phyloP scores from a whole-genome alignment of 1,284 basidiomycete genomes.

The Ceratobasidium sp. region DNA sequence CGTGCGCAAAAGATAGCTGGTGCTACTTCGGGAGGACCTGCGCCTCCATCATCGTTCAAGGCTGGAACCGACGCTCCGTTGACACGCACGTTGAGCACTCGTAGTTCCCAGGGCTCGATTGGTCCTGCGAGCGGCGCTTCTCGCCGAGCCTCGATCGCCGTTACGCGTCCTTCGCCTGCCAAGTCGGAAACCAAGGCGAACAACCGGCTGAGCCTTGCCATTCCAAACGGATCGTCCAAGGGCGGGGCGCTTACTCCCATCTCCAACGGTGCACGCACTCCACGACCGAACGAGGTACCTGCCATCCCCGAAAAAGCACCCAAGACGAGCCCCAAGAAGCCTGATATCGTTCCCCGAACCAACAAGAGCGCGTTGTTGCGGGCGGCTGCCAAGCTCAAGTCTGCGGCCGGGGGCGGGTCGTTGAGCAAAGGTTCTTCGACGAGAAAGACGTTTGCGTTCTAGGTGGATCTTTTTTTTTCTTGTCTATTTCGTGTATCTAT shows the following conservation, averaged over 20 bases:
- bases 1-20: slow-evolving; percentile 56
- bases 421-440: background rate
- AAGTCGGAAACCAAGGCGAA: slow-evolving; percentile 25
- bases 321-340: slow-evolving; percentile 25
- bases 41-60: slow-evolving; percentile 47
- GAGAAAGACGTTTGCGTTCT: slow-evolving; percentile 21
- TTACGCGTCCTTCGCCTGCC: slow-evolving; percentile 44
- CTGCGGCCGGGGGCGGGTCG: slow-evolving; percentile 17
- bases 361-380: slow-evolving; percentile 78
- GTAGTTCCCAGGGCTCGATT: slow-evolving; percentile 18
- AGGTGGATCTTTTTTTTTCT: background rate
- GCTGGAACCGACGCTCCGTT: slow-evolving; percentile 13
- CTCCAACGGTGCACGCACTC: slow-evolving; percentile 31
- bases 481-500: slow-evolving; percentile 26
- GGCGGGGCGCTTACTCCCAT: slow-evolving; percentile 16
- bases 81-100: slow-evolving; percentile 17
- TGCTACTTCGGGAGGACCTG: slow-evolving; percentile 50
- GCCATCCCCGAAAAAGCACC: slow-evolving; percentile 4
- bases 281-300: slow-evolving; percentile 12
- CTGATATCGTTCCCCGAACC: slow-evolving; percentile 63
- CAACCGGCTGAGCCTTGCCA: slow-evolving; percentile 30
- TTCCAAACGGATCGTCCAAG: slow-evolving; percentile 19
- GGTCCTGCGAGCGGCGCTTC: slow-evolving; percentile 40
- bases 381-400: slow-evolving; percentile 51
- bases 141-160: slow-evolving; percentile 43